Evolutionary conservation across 2,329 filamentous ascomycete genomes (phyloP).

Genomic region (Sclerotinia nivalis): DNA sequence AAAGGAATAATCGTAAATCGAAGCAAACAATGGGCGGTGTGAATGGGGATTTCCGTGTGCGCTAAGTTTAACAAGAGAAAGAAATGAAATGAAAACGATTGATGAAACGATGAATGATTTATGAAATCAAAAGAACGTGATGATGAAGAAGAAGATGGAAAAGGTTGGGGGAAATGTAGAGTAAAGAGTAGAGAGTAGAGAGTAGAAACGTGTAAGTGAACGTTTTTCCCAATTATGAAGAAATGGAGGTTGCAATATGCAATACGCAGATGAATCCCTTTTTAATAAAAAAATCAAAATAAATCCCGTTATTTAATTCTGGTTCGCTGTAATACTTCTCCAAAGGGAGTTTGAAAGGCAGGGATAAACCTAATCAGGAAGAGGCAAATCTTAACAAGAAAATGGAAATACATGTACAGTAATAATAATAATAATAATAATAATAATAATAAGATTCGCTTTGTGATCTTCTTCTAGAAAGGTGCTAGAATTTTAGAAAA

Average conservation of each 20-base stretch:
- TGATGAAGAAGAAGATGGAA: background rate
- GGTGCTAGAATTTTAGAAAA: too few relatives aligned
- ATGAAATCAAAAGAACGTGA: conserved; percentile 2
- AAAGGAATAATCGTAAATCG: background rate
- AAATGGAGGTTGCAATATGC: background rate
- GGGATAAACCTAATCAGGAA: conserved; percentile 4
- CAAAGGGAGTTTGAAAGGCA: background rate
- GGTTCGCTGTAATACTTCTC: background rate
- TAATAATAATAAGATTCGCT: too few relatives aligned
- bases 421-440: too few relatives aligned
- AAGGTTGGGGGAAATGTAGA: background rate
- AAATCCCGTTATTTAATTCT: background rate
- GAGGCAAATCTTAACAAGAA: conserved; percentile 1
- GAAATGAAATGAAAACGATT: background rate
- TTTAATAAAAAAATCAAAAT: background rate
- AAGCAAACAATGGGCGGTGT: conserved; percentile 5
- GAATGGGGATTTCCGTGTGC: background rate
- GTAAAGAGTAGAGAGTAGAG: background rate
- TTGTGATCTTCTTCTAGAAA: too few relatives aligned
- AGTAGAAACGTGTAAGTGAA: background rate
- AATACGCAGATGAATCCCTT: background rate
- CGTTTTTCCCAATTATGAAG: background rate
- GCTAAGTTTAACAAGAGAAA: background rate
- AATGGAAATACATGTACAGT: background rate
- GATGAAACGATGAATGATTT: background rate